Evolutionary conservation across 2,329 filamentous ascomycete genomes (phyloP).

Genomic region (Aureobasidium musti): DNA sequence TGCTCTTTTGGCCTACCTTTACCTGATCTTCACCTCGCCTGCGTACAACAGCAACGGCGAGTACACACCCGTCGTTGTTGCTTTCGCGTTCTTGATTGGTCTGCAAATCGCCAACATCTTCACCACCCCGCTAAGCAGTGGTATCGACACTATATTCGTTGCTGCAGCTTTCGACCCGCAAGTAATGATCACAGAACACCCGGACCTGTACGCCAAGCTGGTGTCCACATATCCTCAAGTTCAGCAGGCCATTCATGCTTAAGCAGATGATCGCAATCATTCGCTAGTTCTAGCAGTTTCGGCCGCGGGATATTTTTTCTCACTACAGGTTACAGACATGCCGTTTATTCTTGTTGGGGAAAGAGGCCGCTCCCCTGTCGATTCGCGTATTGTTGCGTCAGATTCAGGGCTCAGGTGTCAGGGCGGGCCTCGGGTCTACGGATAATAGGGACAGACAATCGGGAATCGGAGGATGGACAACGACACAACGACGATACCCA

Average conservation of each 20-base stretch:
- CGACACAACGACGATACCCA: conserved; percentile 17
- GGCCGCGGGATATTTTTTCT: not conserved
- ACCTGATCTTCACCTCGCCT: conserved; percentile 78
- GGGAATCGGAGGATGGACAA: conserved; percentile 1
- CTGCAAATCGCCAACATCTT: conserved; percentile 88
- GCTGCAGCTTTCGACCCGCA: conserved; percentile 66
- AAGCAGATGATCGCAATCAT: conserved; percentile 22
- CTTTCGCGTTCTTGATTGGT: conserved; percentile 85
- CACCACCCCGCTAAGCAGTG: conserved; percentile 81
- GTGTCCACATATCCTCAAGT: conserved; percentile 80
- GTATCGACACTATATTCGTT: conserved; percentile 91
- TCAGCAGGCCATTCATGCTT: conserved; percentile 50
- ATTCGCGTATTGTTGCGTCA: conserved; percentile 29
- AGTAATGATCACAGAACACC: conserved; percentile 70
- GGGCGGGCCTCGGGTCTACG: conserved; percentile 22
- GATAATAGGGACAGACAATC: conserved; percentile 25
- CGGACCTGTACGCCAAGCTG: conserved; percentile 78
- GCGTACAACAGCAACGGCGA: conserved; percentile 68
- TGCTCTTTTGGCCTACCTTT: conserved; percentile 81
- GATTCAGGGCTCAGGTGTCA: conserved; percentile 9
- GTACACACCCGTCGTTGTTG: conserved; percentile 77
- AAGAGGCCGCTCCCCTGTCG: conserved; percentile 23
- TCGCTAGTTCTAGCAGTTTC: conserved; percentile 1
- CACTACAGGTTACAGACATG: not conserved
- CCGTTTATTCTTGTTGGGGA: conserved; percentile 10